Percentiles rank a stretch among this genome's conserved stretches.
These are phyloP conservation scores for Lasiodiplodia hormozganensis DNA, from an alignment of 2,329 filamentous ascomycete species.

Conservation along the genomic window DNA sequence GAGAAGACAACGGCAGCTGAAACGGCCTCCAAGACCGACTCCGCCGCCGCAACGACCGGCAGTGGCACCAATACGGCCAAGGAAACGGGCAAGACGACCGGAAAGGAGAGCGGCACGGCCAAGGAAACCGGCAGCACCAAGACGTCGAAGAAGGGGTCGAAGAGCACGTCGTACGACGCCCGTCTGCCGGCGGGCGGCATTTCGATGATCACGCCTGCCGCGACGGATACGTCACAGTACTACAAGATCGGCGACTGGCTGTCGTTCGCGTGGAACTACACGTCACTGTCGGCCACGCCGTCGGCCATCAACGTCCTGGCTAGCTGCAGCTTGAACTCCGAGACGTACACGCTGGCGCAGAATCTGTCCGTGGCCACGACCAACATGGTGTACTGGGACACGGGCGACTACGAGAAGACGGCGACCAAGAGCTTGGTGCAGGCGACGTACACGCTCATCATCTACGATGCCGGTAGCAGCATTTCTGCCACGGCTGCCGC, in stretches of 20 bases:
- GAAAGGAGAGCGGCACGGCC: not conserved
- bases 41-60: not conserved
- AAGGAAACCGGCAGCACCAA: constrained; percentile 19
- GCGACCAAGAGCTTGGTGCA: constrained; percentile 55
- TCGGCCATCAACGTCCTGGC: constrained; percentile 67
- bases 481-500: constrained; percentile 59
- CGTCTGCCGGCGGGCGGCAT: constrained; percentile 65
- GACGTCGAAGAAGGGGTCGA: constrained; percentile 25
- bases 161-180: constrained; percentile 54
- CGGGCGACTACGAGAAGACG: constrained; percentile 55
- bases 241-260: constrained; percentile 70
- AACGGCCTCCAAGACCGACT: constrained; percentile 17
- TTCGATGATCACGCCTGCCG: constrained; percentile 65
- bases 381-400: constrained; percentile 66
- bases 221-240: constrained; percentile 59
- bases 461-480: constrained; percentile 64
- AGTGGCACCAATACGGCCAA: constrained; percentile 15
- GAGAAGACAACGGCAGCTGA: constrained; percentile 5
- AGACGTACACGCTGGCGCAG: constrained; percentile 66
- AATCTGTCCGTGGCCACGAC: constrained; percentile 64
- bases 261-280: constrained; percentile 74
- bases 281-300: constrained; percentile 65
- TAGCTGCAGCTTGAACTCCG: constrained; percentile 64
- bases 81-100: not conserved
- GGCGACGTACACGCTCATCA: constrained; percentile 68